These are phyloP conservation scores for Roridomyces roridus DNA, from an alignment of 768 basidiomycete genomes.

Conservation along the genomic window DNA sequence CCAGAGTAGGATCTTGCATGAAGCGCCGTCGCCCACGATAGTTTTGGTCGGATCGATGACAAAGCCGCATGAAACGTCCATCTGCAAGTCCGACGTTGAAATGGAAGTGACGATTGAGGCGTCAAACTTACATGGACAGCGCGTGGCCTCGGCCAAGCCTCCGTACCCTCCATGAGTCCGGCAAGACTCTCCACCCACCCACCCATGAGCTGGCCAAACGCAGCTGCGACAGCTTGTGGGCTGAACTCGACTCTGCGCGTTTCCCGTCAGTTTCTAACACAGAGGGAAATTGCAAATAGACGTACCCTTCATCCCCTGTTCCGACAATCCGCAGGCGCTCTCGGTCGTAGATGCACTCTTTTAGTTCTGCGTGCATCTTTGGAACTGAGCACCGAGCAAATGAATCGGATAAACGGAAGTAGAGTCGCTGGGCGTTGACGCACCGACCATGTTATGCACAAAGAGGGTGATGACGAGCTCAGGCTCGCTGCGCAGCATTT, in stretches of 20 bases:
- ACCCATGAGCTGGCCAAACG: background rate
- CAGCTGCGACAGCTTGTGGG: background rate
- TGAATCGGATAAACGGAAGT: too few relatives aligned
- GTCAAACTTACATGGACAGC: background rate
- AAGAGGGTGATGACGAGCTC: constrained; percentile 4
- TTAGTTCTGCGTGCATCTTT: constrained; percentile 10
- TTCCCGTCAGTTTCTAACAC: background rate
- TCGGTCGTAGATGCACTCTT: constrained; percentile 1
- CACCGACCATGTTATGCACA: constrained; percentile 7
- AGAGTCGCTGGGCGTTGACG: background rate
- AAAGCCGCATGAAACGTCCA: background rate
- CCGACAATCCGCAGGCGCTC: constrained; percentile 5
- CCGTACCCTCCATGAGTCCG: background rate
- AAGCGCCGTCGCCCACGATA: background rate
- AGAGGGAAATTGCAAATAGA: background rate
- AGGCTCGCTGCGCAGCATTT: background rate
- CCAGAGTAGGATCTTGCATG: constrained; percentile 4
- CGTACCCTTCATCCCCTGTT: constrained; percentile 1
- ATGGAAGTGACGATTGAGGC: too few relatives aligned
- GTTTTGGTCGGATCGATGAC: background rate
- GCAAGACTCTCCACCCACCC: constrained; percentile 3
- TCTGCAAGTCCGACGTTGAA: background rate
- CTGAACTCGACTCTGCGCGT: background rate
- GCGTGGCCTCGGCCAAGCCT: constrained; percentile 6
- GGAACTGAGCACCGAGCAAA: too few relatives aligned